Conservation (phyloP, 139 green algal genomes). For the Klebsormidium nitens region DNA sequence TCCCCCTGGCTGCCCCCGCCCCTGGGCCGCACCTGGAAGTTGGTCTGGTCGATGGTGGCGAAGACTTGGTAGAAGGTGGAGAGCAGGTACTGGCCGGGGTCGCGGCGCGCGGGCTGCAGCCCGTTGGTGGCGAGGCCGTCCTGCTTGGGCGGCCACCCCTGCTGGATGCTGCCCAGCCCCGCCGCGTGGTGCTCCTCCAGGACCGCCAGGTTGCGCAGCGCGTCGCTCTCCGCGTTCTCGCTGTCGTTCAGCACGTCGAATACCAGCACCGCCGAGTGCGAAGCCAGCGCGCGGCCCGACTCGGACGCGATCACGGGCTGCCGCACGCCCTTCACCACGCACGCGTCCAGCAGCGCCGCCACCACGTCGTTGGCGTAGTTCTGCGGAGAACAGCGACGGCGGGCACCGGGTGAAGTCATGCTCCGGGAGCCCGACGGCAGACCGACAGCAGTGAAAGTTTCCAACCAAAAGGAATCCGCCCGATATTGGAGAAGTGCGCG, state of each 20-base stretch:
- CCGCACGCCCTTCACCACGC: constrained; percentile 44
- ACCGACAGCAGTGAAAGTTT: no score
- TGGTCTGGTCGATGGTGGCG: constrained; percentile 12
- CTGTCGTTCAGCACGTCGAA: constrained; percentile 55
- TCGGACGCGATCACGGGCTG: constrained; percentile 52
- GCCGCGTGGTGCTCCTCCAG: background rate
- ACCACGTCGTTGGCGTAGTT: constrained; percentile 60
- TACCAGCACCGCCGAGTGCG: constrained; percentile 58
- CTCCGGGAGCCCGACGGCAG: no score
- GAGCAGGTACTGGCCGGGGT: constrained; percentile 49
- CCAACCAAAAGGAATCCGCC: no score
- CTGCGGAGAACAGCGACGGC: constrained; percentile 23
- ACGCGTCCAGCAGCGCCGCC: constrained; percentile 57
- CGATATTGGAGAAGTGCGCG: no score
- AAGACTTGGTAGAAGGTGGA: constrained; percentile 47
- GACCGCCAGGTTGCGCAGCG: constrained; percentile 17
- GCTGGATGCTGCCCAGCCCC: background rate
- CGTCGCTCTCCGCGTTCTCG: background rate
- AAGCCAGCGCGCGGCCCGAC: constrained; percentile 54
- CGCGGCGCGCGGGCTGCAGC: background rate
- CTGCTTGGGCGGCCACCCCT: background rate
- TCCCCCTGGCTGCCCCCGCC: no score
- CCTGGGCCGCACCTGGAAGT: no score
- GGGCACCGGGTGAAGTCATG: no score
- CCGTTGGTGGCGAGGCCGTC: background rate